These are phyloP conservation scores for Aquilaria malaccensis DNA, from an alignment of 345 rosid species.

Conservation along the genomic window DNA sequence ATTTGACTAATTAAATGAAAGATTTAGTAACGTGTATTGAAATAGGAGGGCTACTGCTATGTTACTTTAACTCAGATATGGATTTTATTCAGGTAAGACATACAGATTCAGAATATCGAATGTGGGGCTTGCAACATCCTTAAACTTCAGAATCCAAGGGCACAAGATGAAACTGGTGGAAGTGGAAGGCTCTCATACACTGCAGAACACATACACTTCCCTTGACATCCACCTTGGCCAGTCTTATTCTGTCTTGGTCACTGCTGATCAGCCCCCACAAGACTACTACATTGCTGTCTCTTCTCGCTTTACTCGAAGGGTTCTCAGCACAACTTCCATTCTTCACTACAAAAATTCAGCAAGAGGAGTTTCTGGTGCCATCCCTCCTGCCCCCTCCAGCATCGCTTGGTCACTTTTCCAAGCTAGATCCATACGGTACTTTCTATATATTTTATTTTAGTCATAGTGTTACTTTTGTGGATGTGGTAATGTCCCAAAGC, in stretches of 20 bases:
- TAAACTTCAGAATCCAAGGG: constrained; percentile 84
- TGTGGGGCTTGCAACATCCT: constrained; percentile 60
- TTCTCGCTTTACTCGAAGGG: constrained; percentile 55
- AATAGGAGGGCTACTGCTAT: too few relatives aligned
- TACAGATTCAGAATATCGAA: constrained; percentile 87
- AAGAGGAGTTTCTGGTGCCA: constrained; percentile 61
- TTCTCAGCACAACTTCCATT: constrained; percentile 69
- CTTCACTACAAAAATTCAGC: constrained; percentile 84
- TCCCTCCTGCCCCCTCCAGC: constrained; percentile 62
- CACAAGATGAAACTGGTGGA: constrained; percentile 80
- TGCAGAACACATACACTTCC: constrained; percentile 56
- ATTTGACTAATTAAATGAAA: too few relatives aligned
- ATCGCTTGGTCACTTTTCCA: constrained; percentile 69
- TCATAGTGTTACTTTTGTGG: neutral
- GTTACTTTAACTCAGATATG: neutral
- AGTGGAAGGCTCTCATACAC: constrained; percentile 90
- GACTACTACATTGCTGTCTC: constrained; percentile 82
- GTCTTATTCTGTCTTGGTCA: constrained; percentile 79
- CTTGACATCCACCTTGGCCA: constrained; percentile 91
- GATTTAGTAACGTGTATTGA: too few relatives aligned
- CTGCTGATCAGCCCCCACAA: constrained; percentile 64
- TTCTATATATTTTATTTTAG: constrained; percentile 1
- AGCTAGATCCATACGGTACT: constrained; percentile 78
- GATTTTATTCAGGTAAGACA: constrained; percentile 46
- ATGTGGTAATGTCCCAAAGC: neutral